Base-by-base conservation (phyloP, 2,329 filamentous ascomycete species). In the Huntiella omanensis region DNA sequence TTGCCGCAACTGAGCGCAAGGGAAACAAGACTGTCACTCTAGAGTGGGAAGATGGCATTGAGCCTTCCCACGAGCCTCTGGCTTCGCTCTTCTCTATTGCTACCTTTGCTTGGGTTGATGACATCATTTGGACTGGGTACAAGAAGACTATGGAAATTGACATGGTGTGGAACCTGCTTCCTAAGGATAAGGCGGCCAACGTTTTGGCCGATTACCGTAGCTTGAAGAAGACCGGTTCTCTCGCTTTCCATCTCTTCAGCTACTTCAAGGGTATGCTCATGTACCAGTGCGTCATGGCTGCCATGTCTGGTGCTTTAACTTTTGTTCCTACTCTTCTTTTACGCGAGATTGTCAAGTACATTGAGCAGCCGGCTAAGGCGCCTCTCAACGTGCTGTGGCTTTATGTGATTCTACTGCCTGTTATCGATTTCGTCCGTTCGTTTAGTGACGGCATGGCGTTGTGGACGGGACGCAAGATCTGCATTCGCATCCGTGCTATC, bases 381-480 rank as follows among this genome's bases (percentile, higher is more conserved):
- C 87, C 91, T 0, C 64, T 71, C 43, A 96, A 91, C 58, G 86
- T 94, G 13, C 78, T 93, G 16, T 98, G 91, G 91, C 76, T 98
- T 43, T 94, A 88, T 55, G 91, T 96, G 40, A 85, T 93, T 40
- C 69, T 94, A 2, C 73, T 98, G 5, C 88, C 93, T 36, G 69
- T 86, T 36, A 80, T 87, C 5, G 86, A 91, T 49, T 70, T 83
- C 36, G 64, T 91, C 17, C 82, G 86, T 49, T 91, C 88, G 4
- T 68, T 93, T 16, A 78, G 78, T 32, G 85, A 91, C 60, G 83
- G 82, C 15, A 83, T 91, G 60, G 83, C 85, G 6, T 69, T 98
- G 0, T 98, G 84, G 83, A 81, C 93, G 49, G 91, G 91, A 12
- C 80, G 91, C 47, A 94, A 86, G 61, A 83, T 96, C 51, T 95